Evolutionary conservation across 345 rosid genomes (phyloP).

Genomic region (Lepidium sativum): DNA sequence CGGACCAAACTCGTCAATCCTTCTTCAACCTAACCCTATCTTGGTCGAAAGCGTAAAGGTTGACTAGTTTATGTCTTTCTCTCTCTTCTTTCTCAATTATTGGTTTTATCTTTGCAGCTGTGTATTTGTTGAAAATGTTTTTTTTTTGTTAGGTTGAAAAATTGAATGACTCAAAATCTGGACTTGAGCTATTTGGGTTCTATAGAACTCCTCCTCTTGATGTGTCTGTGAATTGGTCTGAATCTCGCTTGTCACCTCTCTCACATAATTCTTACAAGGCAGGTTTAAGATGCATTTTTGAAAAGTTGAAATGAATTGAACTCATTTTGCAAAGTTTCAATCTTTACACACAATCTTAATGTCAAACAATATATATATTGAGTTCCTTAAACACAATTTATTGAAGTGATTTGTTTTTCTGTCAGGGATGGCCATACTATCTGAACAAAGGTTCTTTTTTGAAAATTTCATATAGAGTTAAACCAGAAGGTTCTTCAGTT

Average conservation of each 20-base stretch:
- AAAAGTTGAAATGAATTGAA: not conserved
- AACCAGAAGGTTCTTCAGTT: constrained; percentile 35
- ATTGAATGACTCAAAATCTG: constrained; percentile 31
- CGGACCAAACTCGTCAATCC: constrained; percentile 60
- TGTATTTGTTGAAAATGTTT: not conserved
- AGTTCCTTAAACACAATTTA: not conserved
- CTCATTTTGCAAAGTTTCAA: not conserved
- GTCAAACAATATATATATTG: not conserved
- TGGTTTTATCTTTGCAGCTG: not conserved
- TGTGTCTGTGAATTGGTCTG: constrained; percentile 41
- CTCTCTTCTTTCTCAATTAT: not conserved
- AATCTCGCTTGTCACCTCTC: constrained; percentile 26
- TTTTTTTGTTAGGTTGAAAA: constrained; percentile 43
- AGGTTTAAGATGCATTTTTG: constrained; percentile 26
- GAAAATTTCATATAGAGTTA: constrained; percentile 53
- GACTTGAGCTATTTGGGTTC: constrained; percentile 48
- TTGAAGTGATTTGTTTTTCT: not conserved
- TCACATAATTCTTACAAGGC: constrained; percentile 49
- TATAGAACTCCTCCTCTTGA: constrained; percentile 49
- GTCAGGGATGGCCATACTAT: constrained; percentile 54
- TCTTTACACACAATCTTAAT: not conserved
- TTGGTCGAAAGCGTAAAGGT: constrained; percentile 76
- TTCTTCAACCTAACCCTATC: constrained; percentile 47
- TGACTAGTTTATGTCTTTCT: not conserved
- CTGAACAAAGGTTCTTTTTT: constrained; percentile 56